Evolutionary conservation across 2,329 filamentous ascomycete species (phyloP), one percentile per base, ranked within the genome.

Genomic region (Sporothrix pseudoabietina): DNA sequence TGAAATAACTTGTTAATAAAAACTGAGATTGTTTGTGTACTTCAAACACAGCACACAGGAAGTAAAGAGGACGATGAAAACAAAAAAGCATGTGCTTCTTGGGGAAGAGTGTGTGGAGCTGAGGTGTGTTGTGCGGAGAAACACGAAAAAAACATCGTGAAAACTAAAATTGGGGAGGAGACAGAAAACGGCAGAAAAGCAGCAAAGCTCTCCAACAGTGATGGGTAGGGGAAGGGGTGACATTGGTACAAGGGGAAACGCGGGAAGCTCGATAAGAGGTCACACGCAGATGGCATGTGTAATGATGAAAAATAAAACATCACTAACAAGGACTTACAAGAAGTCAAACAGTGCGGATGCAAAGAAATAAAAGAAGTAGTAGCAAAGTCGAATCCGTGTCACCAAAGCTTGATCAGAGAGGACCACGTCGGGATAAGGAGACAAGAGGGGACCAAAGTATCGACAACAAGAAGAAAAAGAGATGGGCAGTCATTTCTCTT

Each of bases 401-500:
- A 70, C 47, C 54, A 71, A 22, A 44, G 69, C 26, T 63, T 22
- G 35, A 52, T 61, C 39, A 52, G 41, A 47, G 55, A 49, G 39
- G 69, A 55, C 26, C 47, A 55, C 9, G 47, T 69, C 30, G 66
- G 30, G 49, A 69, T 55, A 30, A 12, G 32, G 47, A 66, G n/a
- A 44, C 39, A 66, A 66, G n/a, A 22, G 32, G 22, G 47, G 16
- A 7, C 12, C 30, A 16, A 22, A 69, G 61, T 39, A 65, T 47
- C 39, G 57, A 41, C 32, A 39, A 66, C n/a, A 44, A 14, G 30
- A 19, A 14, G 3, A 39, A 54, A 55, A 69, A 52, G 26, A 22
- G 41, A 35, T 52, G 65, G 66, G 47, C 44, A 69, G 16, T 54
- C 47, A 54, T 69, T 54, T 55, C 47, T 69, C 66, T 69, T 69